These are phyloP conservation scores for Cercospora sp. DNA, from an alignment of 2,329 filamentous ascomycete genomes.

Conservation along the genomic window DNA sequence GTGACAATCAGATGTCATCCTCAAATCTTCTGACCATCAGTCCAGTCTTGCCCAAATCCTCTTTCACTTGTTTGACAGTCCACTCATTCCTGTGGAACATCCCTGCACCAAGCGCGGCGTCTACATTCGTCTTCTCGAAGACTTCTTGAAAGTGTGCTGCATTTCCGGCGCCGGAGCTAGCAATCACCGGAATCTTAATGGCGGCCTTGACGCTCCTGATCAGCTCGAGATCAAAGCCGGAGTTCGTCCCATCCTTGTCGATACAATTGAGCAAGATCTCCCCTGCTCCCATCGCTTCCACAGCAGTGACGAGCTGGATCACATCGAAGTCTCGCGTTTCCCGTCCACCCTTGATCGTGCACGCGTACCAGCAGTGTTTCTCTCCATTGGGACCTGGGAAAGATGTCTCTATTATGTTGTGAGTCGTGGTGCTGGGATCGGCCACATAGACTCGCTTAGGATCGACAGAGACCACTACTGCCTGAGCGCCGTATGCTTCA, in stretches of 20 bases:
- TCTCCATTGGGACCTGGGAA: conserved; percentile 74
- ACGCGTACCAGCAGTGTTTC: conserved; percentile 90
- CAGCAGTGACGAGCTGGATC: conserved; percentile 79
- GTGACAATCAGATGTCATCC: conserved; percentile 42
- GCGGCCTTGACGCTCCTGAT: conserved; percentile 84
- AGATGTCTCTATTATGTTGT: conserved; percentile 72
- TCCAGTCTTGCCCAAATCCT: conserved; percentile 69
- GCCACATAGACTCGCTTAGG: conserved; percentile 86
- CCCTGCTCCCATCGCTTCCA: conserved; percentile 92
- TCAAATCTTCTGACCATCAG: conserved; percentile 81
- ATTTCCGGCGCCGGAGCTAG: conserved; percentile 85
- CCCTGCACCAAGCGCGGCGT: conserved; percentile 90
- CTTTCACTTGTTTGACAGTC: conserved; percentile 91
- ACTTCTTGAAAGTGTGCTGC: conserved; percentile 89
- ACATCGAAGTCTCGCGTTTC: conserved; percentile 95
- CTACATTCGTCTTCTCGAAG: conserved; percentile 79
- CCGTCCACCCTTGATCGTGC: conserved; percentile 91
- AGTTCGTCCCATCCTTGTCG: conserved; percentile 92
- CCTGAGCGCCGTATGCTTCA: conserved; percentile 89
- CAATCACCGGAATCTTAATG: conserved; percentile 90
- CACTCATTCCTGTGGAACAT: conserved; percentile 98
- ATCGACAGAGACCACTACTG: conserved; percentile 93
- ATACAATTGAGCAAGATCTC: conserved; percentile 98
- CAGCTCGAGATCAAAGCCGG: conserved; percentile 90
- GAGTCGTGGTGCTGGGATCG: conserved; percentile 65